A percentile compares a stretch with the other conserved stretches of the same genome.
Conservation (phyloP, 1,284 basidiomycete genomes). For the Rhodotorula mucilaginosa region DNA sequence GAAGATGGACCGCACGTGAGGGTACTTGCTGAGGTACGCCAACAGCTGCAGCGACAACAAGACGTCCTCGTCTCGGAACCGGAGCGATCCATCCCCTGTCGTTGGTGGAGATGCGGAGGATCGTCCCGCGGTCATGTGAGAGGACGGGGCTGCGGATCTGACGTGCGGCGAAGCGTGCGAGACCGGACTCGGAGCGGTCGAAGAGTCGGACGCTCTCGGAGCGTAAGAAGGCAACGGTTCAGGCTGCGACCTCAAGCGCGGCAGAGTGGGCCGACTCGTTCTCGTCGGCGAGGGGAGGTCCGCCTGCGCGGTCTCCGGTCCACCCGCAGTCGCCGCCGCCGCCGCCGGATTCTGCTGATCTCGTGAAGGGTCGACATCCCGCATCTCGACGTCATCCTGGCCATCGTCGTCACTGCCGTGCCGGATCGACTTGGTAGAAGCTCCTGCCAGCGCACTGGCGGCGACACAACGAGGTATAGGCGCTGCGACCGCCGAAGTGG, state of each 20-base stretch:
- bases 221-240: neutral
- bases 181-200: neutral
- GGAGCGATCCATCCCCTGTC: conserved; percentile 6
- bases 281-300: neutral
- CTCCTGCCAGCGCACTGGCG: neutral
- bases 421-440: neutral
- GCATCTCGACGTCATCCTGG: conserved; percentile 31
- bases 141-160: neutral
- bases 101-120: neutral
- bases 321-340: neutral
- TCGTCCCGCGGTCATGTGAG: neutral
- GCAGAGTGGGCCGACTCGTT: too few relatives aligned
- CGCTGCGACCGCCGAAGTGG: conserved; percentile 1
- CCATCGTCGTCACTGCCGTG: conserved; percentile 4
- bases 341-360: neutral
- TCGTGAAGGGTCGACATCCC: neutral
- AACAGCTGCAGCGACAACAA: conserved; percentile 85
- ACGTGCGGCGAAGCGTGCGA: neutral
- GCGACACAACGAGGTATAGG: neutral
- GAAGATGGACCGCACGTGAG: conserved; percentile 94
- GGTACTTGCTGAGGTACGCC: conserved; percentile 96
- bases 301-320: neutral
- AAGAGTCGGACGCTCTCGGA: neutral
- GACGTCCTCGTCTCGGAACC: conserved; percentile 91
- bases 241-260: neutral